A percentile compares a stretch with the other conserved stretches of the same genome.
Evolutionary conservation across 257 asterid genomes (phyloP).

Genomic region (Solanum paucissectum): DNA sequence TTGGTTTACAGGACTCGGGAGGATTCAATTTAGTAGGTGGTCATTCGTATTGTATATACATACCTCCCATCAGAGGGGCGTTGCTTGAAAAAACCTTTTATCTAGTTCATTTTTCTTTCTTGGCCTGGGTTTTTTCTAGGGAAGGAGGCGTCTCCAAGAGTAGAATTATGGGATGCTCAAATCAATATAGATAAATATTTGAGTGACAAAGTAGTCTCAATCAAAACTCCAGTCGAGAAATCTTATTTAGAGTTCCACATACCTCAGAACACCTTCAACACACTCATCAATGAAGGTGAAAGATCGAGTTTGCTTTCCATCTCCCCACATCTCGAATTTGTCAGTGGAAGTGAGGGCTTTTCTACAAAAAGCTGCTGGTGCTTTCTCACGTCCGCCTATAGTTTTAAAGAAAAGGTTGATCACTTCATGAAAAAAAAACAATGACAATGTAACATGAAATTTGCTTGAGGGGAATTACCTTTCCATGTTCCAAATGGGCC

Average conservation of each 20-base stretch:
- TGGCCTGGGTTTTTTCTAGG: background rate
- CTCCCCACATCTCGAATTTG: conserved; percentile 82
- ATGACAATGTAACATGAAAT: background rate
- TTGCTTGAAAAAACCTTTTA: background rate
- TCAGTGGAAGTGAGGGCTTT: conserved; percentile 71
- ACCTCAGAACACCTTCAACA: conserved; percentile 37
- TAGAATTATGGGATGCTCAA: background rate
- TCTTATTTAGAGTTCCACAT: background rate
- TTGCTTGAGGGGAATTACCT: conserved; percentile 24
- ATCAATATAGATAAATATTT: background rate
- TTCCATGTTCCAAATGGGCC: conserved; percentile 98
- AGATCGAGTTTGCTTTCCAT: conserved; percentile 32
- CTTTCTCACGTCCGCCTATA: conserved; percentile 86
- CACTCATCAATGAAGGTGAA: conserved; percentile 37
- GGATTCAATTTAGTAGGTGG: background rate
- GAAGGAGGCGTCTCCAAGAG: background rate
- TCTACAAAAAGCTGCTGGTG: conserved; percentile 94
- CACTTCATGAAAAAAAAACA: background rate
- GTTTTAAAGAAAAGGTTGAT: background rate
- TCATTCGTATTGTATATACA: background rate
- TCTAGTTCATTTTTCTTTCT: background rate
- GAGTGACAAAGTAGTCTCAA: background rate
- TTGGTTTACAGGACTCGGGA: background rate
- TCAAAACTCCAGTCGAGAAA: background rate
- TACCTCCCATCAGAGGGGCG: background rate